Percentiles rank a stretch among this genome's conserved stretches.
Conservation (phyloP, 805 yeast genomes). For the Barnettozyma siamensis region DNA sequence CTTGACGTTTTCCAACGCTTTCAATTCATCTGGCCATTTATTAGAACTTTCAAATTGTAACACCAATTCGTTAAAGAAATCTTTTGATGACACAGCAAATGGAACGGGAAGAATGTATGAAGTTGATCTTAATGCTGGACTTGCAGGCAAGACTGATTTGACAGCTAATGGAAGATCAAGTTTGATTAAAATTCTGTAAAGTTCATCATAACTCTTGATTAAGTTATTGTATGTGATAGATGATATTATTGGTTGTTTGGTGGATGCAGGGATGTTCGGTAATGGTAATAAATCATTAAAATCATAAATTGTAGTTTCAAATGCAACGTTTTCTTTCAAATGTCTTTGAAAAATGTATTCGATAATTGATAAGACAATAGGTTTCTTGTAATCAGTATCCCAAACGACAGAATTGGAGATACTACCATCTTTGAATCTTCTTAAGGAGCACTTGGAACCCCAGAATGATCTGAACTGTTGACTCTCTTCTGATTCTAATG, state of each 20-base stretch:
- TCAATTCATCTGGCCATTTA: conserved; percentile 94
- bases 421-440: conserved; percentile 90
- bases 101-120: conserved; percentile 79
- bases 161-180: conserved; percentile 62
- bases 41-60: conserved; percentile 83
- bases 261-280: conserved; percentile 54
- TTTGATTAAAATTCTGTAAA: conserved; percentile 46
- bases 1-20: conserved; percentile 82
- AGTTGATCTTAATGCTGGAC: conserved; percentile 70
- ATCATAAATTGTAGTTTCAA: conserved; percentile 32
- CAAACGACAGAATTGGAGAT: conserved; percentile 90
- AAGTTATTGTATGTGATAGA: conserved; percentile 36
- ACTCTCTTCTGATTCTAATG: conserved; percentile 54
- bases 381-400: conserved; percentile 51
- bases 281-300: conserved; percentile 51
- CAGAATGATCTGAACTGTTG: conserved; percentile 74
- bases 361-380: conserved; percentile 60
- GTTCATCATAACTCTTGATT: conserved; percentile 50
- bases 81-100: conserved; percentile 66
- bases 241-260: conserved; percentile 45
- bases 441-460: conserved; percentile 80
- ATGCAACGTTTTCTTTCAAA: conserved; percentile 37
- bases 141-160: conserved; percentile 66
- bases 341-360: conserved; percentile 61
- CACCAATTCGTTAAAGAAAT: conserved; percentile 73